phyloP scores from a whole-genome alignment of 352 stramenopile genomes.

The Phytophthora sansomeana region DNA sequence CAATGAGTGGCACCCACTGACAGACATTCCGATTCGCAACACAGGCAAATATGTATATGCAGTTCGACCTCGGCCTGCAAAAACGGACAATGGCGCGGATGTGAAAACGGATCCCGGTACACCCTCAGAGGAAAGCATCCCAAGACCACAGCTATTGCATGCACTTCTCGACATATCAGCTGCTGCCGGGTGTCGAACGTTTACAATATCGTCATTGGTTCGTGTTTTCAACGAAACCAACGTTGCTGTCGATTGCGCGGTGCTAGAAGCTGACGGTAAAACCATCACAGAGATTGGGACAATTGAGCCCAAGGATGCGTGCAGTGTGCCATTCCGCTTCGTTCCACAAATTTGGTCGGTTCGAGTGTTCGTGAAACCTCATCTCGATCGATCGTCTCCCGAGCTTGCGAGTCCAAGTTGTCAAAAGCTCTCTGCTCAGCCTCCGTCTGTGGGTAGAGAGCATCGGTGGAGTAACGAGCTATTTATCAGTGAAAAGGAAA shows the following conservation, averaged over 20 bases:
- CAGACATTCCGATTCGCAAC: slow-evolving; percentile 79
- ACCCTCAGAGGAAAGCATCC: background rate
- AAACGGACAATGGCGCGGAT: background rate
- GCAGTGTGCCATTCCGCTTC: slow-evolving; percentile 73
- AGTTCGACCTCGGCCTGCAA: slow-evolving; percentile 43
- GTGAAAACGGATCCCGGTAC: slow-evolving; percentile 9
- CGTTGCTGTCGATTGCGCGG: slow-evolving; percentile 61
- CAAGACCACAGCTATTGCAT: slow-evolving; percentile 44
- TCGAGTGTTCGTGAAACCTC: slow-evolving; percentile 71
- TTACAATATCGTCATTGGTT: slow-evolving; percentile 84
- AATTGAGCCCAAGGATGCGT: slow-evolving; percentile 69
- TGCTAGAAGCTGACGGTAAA: slow-evolving; percentile 67
- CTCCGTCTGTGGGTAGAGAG: slow-evolving; percentile 38
- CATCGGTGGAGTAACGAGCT: slow-evolving; percentile 88
- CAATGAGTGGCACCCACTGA: slow-evolving; percentile 76
- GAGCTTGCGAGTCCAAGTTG: background rate
- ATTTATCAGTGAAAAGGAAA: slow-evolving; percentile 76
- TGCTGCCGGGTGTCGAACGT: slow-evolving; percentile 72
- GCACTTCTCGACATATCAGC: slow-evolving; percentile 81
- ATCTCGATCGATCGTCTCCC: slow-evolving; percentile 27
- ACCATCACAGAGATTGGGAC: slow-evolving; percentile 65
- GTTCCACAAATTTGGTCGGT: slow-evolving; percentile 63
- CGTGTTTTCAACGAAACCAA: slow-evolving; percentile 81
- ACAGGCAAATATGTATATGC: slow-evolving; percentile 84
- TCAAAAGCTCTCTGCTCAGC: slow-evolving; percentile 18